Evolutionary conservation across 2,329 filamentous ascomycete species (phyloP).

Genomic region (Colletotrichum costaricense): DNA sequence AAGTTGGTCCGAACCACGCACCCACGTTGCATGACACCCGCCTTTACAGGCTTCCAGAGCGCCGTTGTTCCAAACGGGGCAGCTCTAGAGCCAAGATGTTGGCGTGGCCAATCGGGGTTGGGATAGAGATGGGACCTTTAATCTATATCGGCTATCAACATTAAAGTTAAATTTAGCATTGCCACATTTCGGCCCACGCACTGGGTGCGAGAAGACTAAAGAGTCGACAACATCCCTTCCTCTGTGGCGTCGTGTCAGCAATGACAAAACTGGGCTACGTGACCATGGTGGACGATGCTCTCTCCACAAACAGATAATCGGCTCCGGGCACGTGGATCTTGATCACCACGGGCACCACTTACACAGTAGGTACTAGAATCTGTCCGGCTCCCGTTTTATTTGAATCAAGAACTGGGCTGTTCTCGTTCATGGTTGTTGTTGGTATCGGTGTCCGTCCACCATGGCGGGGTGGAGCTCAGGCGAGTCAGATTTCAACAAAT

Average conservation of each 20-base stretch:
- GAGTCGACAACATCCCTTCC: neutral
- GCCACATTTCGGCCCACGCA: neutral
- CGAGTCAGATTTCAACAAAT: neutral
- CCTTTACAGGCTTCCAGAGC: neutral
- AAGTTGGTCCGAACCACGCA: constrained; percentile 6
- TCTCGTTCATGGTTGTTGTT: neutral
- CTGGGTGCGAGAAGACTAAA: neutral
- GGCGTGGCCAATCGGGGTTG: constrained; percentile 2
- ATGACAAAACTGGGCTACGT: constrained; percentile 1
- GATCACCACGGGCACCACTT: neutral
- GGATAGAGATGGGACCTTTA: neutral
- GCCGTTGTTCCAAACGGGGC: neutral
- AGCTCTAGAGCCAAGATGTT: constrained; percentile 15
- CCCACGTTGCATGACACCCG: neutral
- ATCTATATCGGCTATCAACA: constrained; percentile 18
- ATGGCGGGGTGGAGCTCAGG: neutral
- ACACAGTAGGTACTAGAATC: neutral
- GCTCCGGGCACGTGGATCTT: neutral
- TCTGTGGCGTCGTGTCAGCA: constrained; percentile 3
- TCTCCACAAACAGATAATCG: neutral
- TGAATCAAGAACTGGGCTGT: too few relatives aligned
- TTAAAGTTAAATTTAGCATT: constrained; percentile 24
- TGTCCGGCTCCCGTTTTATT: neutral
- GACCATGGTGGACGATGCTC: neutral
- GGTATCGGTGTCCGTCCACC: neutral